Evolutionary conservation across 345 rosid species (phyloP), one percentile per base, ranked within the genome.

Genomic region (Physaria fendleri): DNA sequence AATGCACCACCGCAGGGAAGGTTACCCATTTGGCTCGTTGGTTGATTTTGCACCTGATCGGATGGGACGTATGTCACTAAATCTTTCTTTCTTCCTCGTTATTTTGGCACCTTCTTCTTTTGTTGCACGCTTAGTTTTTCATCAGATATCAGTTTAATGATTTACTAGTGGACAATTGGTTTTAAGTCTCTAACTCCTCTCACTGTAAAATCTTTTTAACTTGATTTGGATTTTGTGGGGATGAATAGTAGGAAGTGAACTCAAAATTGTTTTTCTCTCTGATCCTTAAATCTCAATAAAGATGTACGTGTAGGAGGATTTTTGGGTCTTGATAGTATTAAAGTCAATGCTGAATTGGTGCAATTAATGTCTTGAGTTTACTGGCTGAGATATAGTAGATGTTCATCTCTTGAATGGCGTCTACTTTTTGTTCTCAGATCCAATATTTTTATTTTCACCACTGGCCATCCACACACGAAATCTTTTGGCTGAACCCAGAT

Each of bases 1-100:
- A 69, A 89, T 93, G 99, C 99, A 93, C 76, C 97, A 89, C 66
- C 80, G 99, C 29, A 71, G 99, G 65, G 89, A 85, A 83, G 97
- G 99, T 16, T 93, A 89, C 56, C 99, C 97, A 7, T 93, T 93
- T 78, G 97, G 97, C 25, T 87, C 95, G 18, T 76, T 93, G 71
- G 95, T 93, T 40, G 99, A 93, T 68, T 93, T 93, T 75, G 95
- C 88, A 15, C 83, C 99, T 61, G 99, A 93, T 83, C 49, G 82
- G 5, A 71, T 76, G 75, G 99, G 99, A 8, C 97, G 99, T 87
- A 76, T 87, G 96, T 63, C n/a, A n/a, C n/a, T n/a, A n/a, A n/a
- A n/a, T n/a, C n/a, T n/a, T n/a, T n/a, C n/a, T n/a, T n/a, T n/a
- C n/a, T n/a, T n/a, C n/a, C n/a, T n/a, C n/a, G n/a, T n/a, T n/a